Evolutionary conservation across 345 rosid species (phyloP), one percentile per base, ranked within the genome.

Genomic region (Zanthoxylum bungeanum): DNA sequence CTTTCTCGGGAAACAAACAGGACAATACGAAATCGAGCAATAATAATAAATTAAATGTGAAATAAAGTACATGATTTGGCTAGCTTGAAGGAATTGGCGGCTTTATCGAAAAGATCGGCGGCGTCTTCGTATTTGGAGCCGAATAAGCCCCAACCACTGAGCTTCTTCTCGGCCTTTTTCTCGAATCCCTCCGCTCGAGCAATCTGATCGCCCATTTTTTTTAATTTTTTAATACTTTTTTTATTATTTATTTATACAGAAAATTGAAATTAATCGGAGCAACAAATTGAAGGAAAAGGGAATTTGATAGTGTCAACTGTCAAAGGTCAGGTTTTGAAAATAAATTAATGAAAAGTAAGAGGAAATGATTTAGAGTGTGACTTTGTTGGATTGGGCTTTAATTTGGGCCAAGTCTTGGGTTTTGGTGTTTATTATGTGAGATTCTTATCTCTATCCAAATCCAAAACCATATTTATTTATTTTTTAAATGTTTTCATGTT

Each of bases 111-210:
- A 72, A 89, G 91, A 76, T 89, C 92, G 79, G 95, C 84, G 47
- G 95, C 95, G 77, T 87, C 90, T 62, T 89, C 95, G 47, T 73
- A 44, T 73, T 89, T 89, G 77, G 87, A 84, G 10, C 91, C 77
- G 73, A 89, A 81, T 24, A 89, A 34, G 4, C 88, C 88, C 91
- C 91, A 89, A 11, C 90, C 69, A 24, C 2, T 78, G 4, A 89
- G 86, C 76, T 89, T 89, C 76, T 85, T 89, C 79, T 89, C 95
- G 4, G 95, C 95, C 47, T 84, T 85, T 79, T 77, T 87, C 83
- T 83, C 88, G 78, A 76, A 83, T 7, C 87, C 94, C 39, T 87
- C 88, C 12, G 77, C 94, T 73, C 80, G 77, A 28, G 79, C 88
- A 7, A 78, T 24, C 22, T 87, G 89, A 78, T 89, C 93, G 34